Evolutionary conservation across 179 eudicot genomes (phyloP), one percentile per base, ranked within the genome.

Genomic region (Carnegiea gigantea): DNA sequence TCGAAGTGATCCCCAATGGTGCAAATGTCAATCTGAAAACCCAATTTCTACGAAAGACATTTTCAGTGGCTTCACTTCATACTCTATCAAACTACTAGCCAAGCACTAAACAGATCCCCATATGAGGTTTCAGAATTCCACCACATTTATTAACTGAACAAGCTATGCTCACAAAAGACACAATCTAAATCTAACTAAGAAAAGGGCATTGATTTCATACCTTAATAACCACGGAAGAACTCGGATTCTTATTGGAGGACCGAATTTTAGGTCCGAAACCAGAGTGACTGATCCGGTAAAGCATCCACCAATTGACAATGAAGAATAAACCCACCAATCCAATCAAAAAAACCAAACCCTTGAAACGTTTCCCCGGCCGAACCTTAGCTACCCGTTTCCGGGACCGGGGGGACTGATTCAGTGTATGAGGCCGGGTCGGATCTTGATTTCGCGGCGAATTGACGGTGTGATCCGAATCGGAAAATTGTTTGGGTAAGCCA

Each of bases 221-320:
- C 88, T 82, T 68, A 44, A 84, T 26, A 51, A 83, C 72, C 73
- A 65, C 48, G 11, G 64, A 18, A 72, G 90, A 38, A 10, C 48
- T 79, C 4, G 84, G 81, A 62, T 73, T 79, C 36, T 67, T 24
- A 26, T 30, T 9, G 20, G 81, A 76, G 6, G 80, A 73, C 49
- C n/a, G 67, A 75, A 81, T 15, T 78, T 83, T 77, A 21, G 87
- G 70, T 10, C 24, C 84, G 43, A 82, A 70, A 53, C 77, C 83
- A 38, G 84, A 53, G 75, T 81, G 74, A 75, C 33, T 79, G 77
- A 88, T 87, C 65, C 84, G 83, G 48, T 60, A 88, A 84, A 86
- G 87, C 89, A 88, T 86, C 89, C 89, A 88, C 85, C 89, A 86
- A 84, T 86, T 81, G 5, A 88, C 20, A 67, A 86, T 38, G 13